Percentiles rank a stretch among this genome's conserved stretches.
Conservation (phyloP, 1,139 yeast species). For the Candida tunisiensis region DNA sequence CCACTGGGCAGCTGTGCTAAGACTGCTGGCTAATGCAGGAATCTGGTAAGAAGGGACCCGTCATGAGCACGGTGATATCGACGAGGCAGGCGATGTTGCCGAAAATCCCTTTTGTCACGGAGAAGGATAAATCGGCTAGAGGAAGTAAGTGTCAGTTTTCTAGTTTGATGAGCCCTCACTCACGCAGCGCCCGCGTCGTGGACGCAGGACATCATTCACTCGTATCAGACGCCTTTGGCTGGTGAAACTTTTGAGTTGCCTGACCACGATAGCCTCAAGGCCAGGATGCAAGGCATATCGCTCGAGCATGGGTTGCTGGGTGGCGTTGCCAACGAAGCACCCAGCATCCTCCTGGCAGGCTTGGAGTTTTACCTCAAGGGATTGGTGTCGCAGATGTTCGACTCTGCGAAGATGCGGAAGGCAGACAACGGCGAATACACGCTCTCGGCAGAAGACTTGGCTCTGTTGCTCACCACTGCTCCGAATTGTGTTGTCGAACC, state of each 20-base stretch:
- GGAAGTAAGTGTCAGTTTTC: no score
- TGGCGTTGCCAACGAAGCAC: conserved; percentile 50
- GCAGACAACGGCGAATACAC: conserved; percentile 9
- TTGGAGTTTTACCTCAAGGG: conserved; percentile 64
- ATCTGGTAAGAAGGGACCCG: conserved; percentile 59
- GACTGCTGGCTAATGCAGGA: conserved; percentile 23
- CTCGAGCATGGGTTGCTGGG: conserved; percentile 90
- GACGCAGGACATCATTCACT: conserved; percentile 88
- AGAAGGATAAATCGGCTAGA: conserved; percentile 17
- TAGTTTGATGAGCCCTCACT: no score
- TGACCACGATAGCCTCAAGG: conserved; percentile 51
- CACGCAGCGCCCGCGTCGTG: no score
- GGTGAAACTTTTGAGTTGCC: conserved; percentile 73
- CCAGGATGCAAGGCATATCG: conserved; percentile 67
- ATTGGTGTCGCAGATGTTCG: conserved; percentile 60
- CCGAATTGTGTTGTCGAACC: conserved; percentile 17
- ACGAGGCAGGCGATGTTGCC: conserved; percentile 80
- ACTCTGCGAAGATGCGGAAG: conserved; percentile 30
- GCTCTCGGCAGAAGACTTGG: conserved; percentile 11
- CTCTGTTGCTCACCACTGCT: conserved; percentile 13
- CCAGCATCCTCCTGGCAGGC: conserved; percentile 66
- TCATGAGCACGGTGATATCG: conserved; percentile 60
- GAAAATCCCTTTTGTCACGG: conserved; percentile 59
- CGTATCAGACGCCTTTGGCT: conserved; percentile 72
- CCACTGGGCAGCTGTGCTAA: background rate